Conservation (phyloP, 1,284 basidiomycete genomes). For the Rhodotorula sp. region DNA sequence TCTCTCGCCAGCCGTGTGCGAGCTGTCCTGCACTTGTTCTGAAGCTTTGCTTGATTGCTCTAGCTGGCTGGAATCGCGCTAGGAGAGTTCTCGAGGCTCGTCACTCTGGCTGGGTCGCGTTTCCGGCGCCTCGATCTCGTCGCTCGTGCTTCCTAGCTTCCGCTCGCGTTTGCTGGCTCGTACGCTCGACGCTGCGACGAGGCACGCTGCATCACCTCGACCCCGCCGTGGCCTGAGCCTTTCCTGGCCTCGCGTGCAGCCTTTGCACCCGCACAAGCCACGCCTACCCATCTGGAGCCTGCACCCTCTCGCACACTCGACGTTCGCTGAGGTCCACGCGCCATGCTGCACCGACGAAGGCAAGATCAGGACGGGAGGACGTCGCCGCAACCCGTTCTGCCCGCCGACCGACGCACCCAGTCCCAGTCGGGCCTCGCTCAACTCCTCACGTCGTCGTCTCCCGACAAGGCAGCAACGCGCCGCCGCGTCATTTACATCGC, state of each 20-base stretch:
- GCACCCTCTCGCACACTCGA: background rate
- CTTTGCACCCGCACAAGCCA: too few species aligned
- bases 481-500: slow-evolving; percentile 24
- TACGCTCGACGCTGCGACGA: too few species aligned
- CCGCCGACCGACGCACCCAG: slow-evolving; percentile 2
- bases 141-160: background rate
- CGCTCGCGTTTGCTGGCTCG: too few species aligned
- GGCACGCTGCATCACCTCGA: too few species aligned
- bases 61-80: background rate
- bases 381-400: slow-evolving; percentile 1
- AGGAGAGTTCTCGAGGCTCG: too few species aligned
- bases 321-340: background rate
- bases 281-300: background rate
- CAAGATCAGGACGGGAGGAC: slow-evolving; percentile 14
- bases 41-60: too few species aligned
- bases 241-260: background rate
- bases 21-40: background rate
- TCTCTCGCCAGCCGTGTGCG: background rate
- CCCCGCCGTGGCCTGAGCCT: background rate
- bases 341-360: slow-evolving; percentile 21
- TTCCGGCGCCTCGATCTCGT: background rate
- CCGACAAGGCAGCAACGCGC: slow-evolving; percentile 10
- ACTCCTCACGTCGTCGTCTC: slow-evolving; percentile 11
- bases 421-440: slow-evolving; percentile 9
- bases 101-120: background rate